phyloP scores from a whole-genome alignment of 257 asterid species.

The Solanum phureja region DNA sequence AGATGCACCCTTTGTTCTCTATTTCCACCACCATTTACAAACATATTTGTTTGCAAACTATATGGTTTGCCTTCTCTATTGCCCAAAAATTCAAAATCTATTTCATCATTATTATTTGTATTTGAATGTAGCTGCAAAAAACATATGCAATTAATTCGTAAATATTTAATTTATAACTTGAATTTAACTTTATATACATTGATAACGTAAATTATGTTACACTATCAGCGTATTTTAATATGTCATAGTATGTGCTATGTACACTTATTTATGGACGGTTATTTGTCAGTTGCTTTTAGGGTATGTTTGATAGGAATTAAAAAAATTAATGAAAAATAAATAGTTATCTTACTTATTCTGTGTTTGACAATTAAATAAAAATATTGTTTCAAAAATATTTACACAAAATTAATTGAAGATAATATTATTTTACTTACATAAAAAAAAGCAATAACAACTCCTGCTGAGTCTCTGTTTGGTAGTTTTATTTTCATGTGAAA shows the following conservation, averaged over 20 bases:
- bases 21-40: conserved; percentile 37
- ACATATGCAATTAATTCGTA: not conserved
- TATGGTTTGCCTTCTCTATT: conserved; percentile 47
- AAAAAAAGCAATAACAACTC: conserved; percentile 60
- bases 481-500: conserved; percentile 54
- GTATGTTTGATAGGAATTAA: not conserved
- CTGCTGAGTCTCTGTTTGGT: conserved; percentile 48
- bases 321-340: not conserved
- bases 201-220: not conserved
- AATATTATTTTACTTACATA: conserved; percentile 22
- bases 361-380: not conserved
- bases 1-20: conserved; percentile 45
- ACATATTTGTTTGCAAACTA: conserved; percentile 56
- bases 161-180: not conserved
- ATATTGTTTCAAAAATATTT: not conserved
- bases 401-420: not conserved
- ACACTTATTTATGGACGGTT: not conserved
- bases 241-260: not conserved
- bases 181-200: not conserved
- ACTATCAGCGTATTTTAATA: not conserved
- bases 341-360: not conserved
- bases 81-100: conserved; percentile 73
- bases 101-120: conserved; percentile 36
- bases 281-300: not conserved
- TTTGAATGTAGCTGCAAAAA: conserved; percentile 39